These are phyloP conservation scores for Salix udensis DNA, from an alignment of 345 rosid species.

Conservation along the genomic window DNA sequence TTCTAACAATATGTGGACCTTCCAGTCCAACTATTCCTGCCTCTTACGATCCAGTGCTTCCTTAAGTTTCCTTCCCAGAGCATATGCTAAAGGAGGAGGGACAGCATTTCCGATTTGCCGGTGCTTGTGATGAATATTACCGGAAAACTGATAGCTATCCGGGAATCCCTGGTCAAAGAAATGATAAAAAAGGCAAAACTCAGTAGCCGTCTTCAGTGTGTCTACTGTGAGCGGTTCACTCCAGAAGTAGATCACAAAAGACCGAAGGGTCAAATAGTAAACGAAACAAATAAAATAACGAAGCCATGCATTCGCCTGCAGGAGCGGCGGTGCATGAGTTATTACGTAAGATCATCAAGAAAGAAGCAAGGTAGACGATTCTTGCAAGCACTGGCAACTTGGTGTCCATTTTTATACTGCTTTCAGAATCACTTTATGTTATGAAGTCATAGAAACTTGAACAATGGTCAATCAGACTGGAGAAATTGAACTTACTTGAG, in stretches of 20 bases:
- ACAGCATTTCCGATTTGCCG: conserved; percentile 93
- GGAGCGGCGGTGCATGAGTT: neutral
- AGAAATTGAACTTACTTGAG: conserved; percentile 49
- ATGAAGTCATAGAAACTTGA: neutral
- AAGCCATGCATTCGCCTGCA: neutral
- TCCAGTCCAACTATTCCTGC: conserved; percentile 4
- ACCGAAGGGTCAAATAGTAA: neutral
- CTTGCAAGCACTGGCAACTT: neutral
- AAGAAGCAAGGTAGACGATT: neutral
- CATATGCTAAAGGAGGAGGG: conserved; percentile 82
- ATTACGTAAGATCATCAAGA: neutral
- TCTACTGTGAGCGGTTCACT: neutral
- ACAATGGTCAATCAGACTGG: neutral
- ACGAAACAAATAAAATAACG: neutral
- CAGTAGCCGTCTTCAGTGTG: neutral
- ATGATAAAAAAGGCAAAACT: neutral
- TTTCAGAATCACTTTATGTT: neutral
- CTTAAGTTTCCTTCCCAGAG: conserved; percentile 75
- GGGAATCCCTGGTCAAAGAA: conserved; percentile 67
- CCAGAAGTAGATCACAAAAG: too few species aligned
- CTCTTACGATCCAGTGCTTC: conserved; percentile 48
- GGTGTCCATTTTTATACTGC: neutral
- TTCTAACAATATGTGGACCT: neutral
- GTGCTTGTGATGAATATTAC: conserved; percentile 60
- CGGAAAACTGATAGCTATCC: conserved; percentile 58